phyloP scores from a whole-genome alignment of 2,329 filamentous ascomycete genomes.

The Beauveria scarabaeidicola region DNA sequence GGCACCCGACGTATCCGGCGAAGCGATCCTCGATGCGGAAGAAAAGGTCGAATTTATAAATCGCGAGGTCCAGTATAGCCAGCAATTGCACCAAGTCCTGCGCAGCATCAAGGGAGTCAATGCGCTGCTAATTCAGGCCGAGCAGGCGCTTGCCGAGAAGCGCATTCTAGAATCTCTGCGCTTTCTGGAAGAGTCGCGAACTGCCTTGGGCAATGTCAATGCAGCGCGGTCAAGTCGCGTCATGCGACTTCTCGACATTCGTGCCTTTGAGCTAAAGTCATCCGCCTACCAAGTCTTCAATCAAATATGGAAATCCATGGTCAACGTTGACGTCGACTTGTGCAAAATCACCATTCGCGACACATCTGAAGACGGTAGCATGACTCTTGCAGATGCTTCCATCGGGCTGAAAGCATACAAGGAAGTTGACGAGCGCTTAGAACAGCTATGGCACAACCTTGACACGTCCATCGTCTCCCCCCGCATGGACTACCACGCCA shows the following conservation, averaged over 20 bases:
- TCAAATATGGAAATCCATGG: slow-evolving; percentile 60
- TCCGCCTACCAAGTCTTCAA: slow-evolving; percentile 59
- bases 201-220: slow-evolving; percentile 49
- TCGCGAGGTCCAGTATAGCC: slow-evolving; percentile 50
- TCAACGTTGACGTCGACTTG: slow-evolving; percentile 51
- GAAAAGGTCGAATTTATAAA: slow-evolving; percentile 48
- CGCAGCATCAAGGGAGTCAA: slow-evolving; percentile 48
- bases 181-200: slow-evolving; percentile 50
- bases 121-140: slow-evolving; percentile 53
- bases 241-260: slow-evolving; percentile 55
- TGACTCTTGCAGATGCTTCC: slow-evolving; percentile 45
- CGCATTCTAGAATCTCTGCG: slow-evolving; percentile 49
- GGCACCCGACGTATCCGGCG: slow-evolving; percentile 45
- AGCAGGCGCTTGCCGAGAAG: slow-evolving; percentile 45
- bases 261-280: slow-evolving; percentile 57
- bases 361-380: slow-evolving; percentile 39
- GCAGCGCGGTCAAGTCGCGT: slow-evolving; percentile 53
- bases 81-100: slow-evolving; percentile 45
- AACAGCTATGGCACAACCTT: slow-evolving; percentile 53
- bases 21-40: slow-evolving; percentile 43
- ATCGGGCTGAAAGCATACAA: slow-evolving; percentile 51
- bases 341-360: slow-evolving; percentile 49
- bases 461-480: slow-evolving; percentile 53
- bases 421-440: slow-evolving; percentile 51
- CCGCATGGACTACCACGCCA: slow-evolving; percentile 39